These are phyloP conservation scores for Ophiostoma angusticollis DNA, from an alignment of 2,329 filamentous ascomycete species.

Conservation along the genomic window DNA sequence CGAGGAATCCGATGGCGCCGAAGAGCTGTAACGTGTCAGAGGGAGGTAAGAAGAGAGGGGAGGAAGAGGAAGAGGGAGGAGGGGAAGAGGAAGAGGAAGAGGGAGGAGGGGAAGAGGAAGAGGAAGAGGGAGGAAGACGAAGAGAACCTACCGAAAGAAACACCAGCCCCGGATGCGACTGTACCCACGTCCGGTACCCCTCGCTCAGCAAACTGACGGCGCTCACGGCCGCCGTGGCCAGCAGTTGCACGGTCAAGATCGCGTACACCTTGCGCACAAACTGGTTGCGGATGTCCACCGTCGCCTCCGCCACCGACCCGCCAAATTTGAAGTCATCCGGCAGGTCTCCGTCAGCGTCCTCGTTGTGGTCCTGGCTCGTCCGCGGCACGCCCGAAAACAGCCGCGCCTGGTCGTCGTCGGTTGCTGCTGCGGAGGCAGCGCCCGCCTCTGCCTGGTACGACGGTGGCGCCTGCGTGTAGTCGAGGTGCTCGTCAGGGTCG, in stretches of 20 bases:
- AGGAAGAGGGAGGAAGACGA: background rate
- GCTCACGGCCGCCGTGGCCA: conserved; percentile 71
- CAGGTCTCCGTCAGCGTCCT: conserved; percentile 52
- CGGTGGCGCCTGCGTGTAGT: conserved; percentile 67
- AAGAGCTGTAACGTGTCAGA: conserved; percentile 52
- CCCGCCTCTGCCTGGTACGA: conserved; percentile 48
- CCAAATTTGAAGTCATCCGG: conserved; percentile 99
- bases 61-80: background rate
- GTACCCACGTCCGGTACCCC: conserved; percentile 76
- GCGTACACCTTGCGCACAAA: conserved; percentile 97
- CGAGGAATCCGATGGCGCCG: conserved; percentile 71
- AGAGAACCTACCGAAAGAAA: conserved; percentile 54
- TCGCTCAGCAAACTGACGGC: conserved; percentile 73
- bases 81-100: background rate
- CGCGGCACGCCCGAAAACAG: conserved; percentile 58
- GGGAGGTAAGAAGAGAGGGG: conserved; percentile 3
- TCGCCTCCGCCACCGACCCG: conserved; percentile 83
- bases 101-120: background rate
- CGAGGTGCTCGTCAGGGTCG: conserved; percentile 60
- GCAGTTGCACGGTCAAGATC: conserved; percentile 88
- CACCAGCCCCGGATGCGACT: conserved; percentile 70
- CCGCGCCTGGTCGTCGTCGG: conserved; percentile 38
- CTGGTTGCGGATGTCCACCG: conserved; percentile 90
- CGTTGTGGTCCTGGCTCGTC: conserved; percentile 55
- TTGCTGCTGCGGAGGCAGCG: conserved; percentile 41